Base-by-base conservation (phyloP, 768 basidiomycete genomes). In the Boletus insuetus region DNA sequence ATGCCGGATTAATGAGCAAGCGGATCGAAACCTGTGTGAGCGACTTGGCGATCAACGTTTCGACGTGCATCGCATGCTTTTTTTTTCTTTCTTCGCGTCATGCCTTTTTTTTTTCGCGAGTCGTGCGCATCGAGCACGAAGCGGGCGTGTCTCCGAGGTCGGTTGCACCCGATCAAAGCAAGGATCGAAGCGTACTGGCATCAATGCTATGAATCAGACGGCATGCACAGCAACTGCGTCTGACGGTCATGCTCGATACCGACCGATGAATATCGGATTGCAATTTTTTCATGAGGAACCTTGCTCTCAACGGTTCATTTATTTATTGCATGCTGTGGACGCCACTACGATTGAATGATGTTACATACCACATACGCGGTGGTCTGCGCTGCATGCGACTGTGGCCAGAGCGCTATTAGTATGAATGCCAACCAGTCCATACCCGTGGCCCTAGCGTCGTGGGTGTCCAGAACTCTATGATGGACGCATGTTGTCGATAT, bases 141-240 rank as follows among this genome's bases (percentile, higher is more conserved):
- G 13, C 29, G 22, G 7, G 20, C 13, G 50, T 35, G 37, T 20
- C 34, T 35, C 34, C 14, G 17, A 43, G 26, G 48, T 46, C 39
- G 58, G 52, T 44, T 14, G 48, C 31, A 39, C 11, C 38, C n/a
- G 53, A 62, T 55, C 42, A 61, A 48, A 45, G 17, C 20, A 46
- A 39, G 51, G 42, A 40, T 40, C n/a, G 29, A 32, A 19, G 17
- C 37, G 19, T 14, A 20, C 44, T 34, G 39, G 34, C 20, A n/a
- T 31, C 32, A 17, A 34, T 31, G 35, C 20, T 46, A 34, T n/a
- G n/a, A n/a, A n/a, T 35, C 34, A 24, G 17, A 34, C 14, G 42
- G 13, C 46, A n/a, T 44, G 37, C 43, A n/a, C 26, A n/a, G 17
- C 26, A 6, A 44, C 13, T 14, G 32, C 32, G 40, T 19, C 26